A percentile compares a stretch with the other conserved stretches of the same genome.
Conservation (phyloP, 306 rosid genomes). For the Trifolium pratense region DNA sequence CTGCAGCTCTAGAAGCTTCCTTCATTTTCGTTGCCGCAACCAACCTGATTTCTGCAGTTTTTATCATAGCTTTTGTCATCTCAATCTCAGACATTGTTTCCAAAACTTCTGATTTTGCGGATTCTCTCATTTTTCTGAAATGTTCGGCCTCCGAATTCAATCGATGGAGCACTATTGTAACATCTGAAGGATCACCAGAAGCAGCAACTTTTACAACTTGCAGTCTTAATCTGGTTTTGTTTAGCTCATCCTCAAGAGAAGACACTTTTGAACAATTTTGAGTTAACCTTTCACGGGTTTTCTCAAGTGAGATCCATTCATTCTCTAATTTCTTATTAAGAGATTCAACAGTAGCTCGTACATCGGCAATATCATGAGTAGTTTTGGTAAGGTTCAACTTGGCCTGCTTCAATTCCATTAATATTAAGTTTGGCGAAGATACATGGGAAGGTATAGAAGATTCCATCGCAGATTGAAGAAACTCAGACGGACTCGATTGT, state of each 20-base stretch:
- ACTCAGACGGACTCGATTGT: slow-evolving; percentile 2
- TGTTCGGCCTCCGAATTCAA: slow-evolving; percentile 69
- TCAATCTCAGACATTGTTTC: slow-evolving; percentile 76
- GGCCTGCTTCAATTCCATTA: slow-evolving; percentile 87
- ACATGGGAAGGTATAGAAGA: slow-evolving; percentile 35
- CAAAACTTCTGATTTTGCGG: slow-evolving; percentile 60
- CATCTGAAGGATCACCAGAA: slow-evolving; percentile 59
- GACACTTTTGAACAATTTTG: slow-evolving; percentile 62
- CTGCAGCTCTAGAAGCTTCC: slow-evolving; percentile 87
- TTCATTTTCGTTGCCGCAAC: slow-evolving; percentile 88
- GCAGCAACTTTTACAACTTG: slow-evolving; percentile 59
- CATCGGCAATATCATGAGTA: slow-evolving; percentile 71
- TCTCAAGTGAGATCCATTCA: slow-evolving; percentile 76
- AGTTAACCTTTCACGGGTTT: slow-evolving; percentile 70
- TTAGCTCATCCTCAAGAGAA: slow-evolving; percentile 81
- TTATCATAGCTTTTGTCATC: slow-evolving; percentile 64
- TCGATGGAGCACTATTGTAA: slow-evolving; percentile 66
- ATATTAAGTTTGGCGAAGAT: slow-evolving; percentile 42
- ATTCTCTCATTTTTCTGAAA: slow-evolving; percentile 73
- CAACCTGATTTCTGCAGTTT: slow-evolving; percentile 76
- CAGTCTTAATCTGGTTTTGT: slow-evolving; percentile 64
- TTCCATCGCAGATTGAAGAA: slow-evolving; percentile 35
- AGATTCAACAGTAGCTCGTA: slow-evolving; percentile 63
- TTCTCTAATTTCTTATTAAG: slow-evolving; percentile 75
- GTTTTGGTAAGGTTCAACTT: slow-evolving; percentile 79